These are phyloP conservation scores for Viridothelium virens DNA, from an alignment of 495 filamentous ascomycete genomes.

Conservation along the genomic window DNA sequence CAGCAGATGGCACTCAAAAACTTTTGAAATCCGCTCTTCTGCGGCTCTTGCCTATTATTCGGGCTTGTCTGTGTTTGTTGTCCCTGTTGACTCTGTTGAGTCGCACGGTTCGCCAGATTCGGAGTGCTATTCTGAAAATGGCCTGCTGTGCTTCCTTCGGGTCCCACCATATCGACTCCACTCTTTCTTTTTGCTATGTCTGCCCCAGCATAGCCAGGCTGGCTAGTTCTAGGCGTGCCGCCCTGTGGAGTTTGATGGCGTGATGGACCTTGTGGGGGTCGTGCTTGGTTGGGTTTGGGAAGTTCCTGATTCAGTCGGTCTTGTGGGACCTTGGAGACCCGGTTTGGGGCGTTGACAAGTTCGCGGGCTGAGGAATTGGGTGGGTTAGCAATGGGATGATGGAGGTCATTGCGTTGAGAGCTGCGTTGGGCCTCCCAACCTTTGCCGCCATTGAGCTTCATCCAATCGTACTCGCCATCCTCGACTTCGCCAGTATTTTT, in stretches of 20 bases:
- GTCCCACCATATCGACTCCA: slow-evolving; percentile 58
- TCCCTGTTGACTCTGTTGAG: slow-evolving; percentile 51
- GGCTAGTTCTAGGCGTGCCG: neutral
- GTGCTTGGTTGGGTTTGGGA: slow-evolving; percentile 36
- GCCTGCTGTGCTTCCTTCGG: slow-evolving; percentile 70
- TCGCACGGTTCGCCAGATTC: slow-evolving; percentile 58
- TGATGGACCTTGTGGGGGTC: slow-evolving; percentile 69
- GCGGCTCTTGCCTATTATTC: slow-evolving; percentile 38
- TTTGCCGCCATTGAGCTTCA: slow-evolving; percentile 95
- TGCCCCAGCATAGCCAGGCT: neutral
- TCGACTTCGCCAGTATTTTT: slow-evolving; percentile 92
- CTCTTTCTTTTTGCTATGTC: slow-evolving; percentile 58
- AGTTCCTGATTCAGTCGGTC: slow-evolving; percentile 90
- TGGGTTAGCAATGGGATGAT: slow-evolving; percentile 58
- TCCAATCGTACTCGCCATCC: slow-evolving; percentile 99
- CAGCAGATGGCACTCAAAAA: slow-evolving; percentile 6
- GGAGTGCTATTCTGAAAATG: slow-evolving; percentile 87
- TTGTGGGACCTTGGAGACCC: slow-evolving; percentile 52
- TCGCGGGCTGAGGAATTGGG: slow-evolving; percentile 73
- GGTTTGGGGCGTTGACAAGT: slow-evolving; percentile 57
- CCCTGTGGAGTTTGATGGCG: slow-evolving; percentile 44
- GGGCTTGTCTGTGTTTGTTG: slow-evolving; percentile 35
- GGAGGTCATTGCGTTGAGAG: slow-evolving; percentile 45
- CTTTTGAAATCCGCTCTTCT: slow-evolving; percentile 7
- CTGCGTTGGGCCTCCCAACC: slow-evolving; percentile 60